Base-by-base conservation (phyloP, 768 basidiomycete genomes). In the Boletellus ananiceps region DNA sequence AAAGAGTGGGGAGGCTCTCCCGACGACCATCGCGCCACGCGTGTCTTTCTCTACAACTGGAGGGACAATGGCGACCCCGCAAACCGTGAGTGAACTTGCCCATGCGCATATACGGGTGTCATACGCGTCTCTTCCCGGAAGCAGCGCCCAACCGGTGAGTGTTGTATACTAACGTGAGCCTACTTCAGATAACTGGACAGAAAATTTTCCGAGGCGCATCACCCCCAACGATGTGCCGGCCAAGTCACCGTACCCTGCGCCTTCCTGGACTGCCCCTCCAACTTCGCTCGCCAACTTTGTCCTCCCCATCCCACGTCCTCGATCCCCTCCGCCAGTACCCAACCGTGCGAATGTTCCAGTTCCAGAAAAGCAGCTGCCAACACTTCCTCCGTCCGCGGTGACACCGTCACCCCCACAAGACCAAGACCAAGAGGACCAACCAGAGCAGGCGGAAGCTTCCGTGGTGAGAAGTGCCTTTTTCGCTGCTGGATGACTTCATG, bases 41-140 rank as follows among this genome's bases (percentile, higher is more conserved):
- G 47, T 6, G 54, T 65, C 4, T 67, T 69, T 35, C 25, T 59
- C 19, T 67, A 69, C 35, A 67, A 69, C 43, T 67, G 62, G 65
- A 52, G 46, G 23, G 57, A 59, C 11, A 61, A 67, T 2, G 67
- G 66, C 7, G 65, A 67, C 39, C 67, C 67, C 29, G 46, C 56
- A 32, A 61, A 59, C 31, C 66, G 67, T 69, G 23, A 52, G 65
- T 62, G 13, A 9, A 46, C 13, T 15, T 14, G 2, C 18, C 6
- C 9, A n/a, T n/a, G 11, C 12, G 11, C 36, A n/a, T 0, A 25
- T 27, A 15, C 15, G 21, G 19, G 13, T 18, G 5, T 32, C 2
- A 35, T 29, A 34, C 19, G 29, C 8, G 23, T 14, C 9, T 11
- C 16, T 35, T 32, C 4, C 27, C 19, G 9, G 25, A 14, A 6